Percentiles rank a stretch among this genome's conserved stretches.
Evolutionary conservation across 2,329 filamentous ascomycete species (phyloP).

Genomic region (Cadophora sp.): DNA sequence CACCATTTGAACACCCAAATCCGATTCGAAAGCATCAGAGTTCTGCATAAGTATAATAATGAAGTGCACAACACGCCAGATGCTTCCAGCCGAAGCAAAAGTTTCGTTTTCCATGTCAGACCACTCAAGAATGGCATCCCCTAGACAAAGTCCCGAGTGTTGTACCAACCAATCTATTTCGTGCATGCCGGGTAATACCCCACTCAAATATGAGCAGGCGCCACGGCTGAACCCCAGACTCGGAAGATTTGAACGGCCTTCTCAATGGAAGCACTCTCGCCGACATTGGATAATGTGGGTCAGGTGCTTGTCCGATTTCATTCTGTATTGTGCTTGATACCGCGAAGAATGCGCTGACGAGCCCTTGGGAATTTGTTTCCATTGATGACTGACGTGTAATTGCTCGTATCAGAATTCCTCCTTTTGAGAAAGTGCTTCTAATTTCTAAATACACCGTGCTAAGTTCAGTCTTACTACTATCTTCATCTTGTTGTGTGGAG

Average conservation of each 20-base stretch:
- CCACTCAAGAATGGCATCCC: neutral
- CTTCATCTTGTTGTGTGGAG: neutral
- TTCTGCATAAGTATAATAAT: neutral
- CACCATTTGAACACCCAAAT: neutral
- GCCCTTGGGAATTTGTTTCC: neutral
- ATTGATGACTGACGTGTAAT: neutral
- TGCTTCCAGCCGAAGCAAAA: neutral
- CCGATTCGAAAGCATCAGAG: neutral
- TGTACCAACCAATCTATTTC: constrained; percentile 2
- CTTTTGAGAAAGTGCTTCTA: too few species aligned
- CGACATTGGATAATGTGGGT: neutral
- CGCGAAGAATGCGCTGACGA: neutral
- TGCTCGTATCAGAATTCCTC: neutral
- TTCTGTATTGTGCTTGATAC: too few species aligned
- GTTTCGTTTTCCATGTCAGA: neutral
- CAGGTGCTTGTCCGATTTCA: neutral
- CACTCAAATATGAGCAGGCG: neutral
- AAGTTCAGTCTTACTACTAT: neutral
- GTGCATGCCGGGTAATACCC: constrained; percentile 4
- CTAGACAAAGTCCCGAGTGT: neutral
- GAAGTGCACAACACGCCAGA: neutral
- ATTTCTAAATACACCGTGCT: too few species aligned
- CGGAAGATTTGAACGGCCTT: neutral
- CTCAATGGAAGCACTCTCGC: constrained; percentile 3
- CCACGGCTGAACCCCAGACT: constrained; percentile 6